A percentile compares a stretch with the other conserved stretches of the same genome.
phyloP scores from a whole-genome alignment of 495 filamentous ascomycete species.

The Choiromyces venosus region DNA sequence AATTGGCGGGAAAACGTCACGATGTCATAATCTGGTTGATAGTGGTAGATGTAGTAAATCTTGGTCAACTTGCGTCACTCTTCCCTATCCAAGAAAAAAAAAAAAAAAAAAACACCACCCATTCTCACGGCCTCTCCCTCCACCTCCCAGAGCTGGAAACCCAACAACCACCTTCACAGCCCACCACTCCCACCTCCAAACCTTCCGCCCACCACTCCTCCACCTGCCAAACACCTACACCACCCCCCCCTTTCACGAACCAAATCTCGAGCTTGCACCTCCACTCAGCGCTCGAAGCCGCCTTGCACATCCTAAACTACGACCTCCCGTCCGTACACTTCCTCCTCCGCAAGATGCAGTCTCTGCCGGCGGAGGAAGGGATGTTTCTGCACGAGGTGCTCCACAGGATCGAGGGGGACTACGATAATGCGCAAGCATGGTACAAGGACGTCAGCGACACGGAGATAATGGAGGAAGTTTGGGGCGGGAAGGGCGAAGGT shows the following conservation, averaged over 20 bases:
- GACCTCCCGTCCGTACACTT: constrained; percentile 50
- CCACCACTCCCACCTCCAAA: constrained; percentile 22
- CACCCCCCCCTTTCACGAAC: constrained; percentile 25
- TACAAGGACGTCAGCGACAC: constrained; percentile 43
- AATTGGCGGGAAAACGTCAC: no score
- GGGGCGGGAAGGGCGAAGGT: constrained; percentile 25
- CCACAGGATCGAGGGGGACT: constrained; percentile 49
- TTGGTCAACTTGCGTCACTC: no score
- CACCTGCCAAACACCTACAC: constrained; percentile 25
- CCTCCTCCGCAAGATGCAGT: constrained; percentile 50
- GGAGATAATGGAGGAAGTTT: constrained; percentile 39
- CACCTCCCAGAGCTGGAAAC: background rate
- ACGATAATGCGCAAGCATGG: constrained; percentile 47
- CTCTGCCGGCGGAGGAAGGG: constrained; percentile 46
- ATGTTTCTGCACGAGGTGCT: constrained; percentile 50
- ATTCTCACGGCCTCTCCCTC: no score
- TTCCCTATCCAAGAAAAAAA: no score
- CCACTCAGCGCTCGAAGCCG: constrained; percentile 48
- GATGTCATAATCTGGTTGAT: no score
- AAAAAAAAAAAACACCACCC: no score
- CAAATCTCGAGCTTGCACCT: constrained; percentile 44
- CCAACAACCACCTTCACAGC: constrained; percentile 3
- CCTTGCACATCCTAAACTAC: constrained; percentile 49
- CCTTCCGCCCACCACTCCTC: constrained; percentile 35
- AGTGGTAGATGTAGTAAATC: no score